These are phyloP conservation scores for Plantago lanceolata DNA, from an alignment of 305 asterid genomes.

Conservation along the genomic window DNA sequence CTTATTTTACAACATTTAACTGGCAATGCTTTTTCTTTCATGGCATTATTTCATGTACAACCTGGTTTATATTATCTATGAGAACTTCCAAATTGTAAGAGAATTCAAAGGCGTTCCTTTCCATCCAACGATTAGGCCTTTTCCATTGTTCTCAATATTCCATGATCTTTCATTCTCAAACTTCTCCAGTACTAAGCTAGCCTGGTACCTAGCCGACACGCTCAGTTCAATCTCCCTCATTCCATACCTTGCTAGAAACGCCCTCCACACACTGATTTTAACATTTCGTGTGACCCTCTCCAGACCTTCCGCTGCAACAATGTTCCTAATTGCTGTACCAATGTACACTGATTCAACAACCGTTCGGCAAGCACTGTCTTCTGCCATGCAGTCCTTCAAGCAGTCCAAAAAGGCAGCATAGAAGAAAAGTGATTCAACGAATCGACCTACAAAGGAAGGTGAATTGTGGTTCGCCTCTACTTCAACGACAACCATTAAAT, in stretches of 20 bases:
- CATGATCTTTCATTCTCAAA: conserved; percentile 37
- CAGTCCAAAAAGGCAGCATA: conserved; percentile 46
- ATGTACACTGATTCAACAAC: conserved; percentile 35
- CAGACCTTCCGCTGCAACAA: conserved; percentile 42
- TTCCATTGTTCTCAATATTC: conserved; percentile 38
- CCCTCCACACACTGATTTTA: conserved; percentile 48
- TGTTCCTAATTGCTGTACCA: conserved; percentile 40
- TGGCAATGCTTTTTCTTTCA: too few relatives aligned
- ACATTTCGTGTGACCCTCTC: conserved; percentile 42
- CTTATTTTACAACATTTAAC: too few relatives aligned
- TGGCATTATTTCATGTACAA: too few relatives aligned
- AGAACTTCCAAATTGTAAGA: conserved; percentile 47
- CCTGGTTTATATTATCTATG: background rate
- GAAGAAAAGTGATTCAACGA: conserved; percentile 42
- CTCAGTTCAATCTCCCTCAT: conserved; percentile 45
- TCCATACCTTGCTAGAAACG: conserved; percentile 42
- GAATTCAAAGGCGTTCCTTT: conserved; percentile 54
- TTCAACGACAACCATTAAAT: conserved; percentile 45
- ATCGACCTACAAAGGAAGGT: conserved; percentile 45
- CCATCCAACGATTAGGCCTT: conserved; percentile 49
- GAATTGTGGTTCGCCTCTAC: conserved; percentile 66
- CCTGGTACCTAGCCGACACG: conserved; percentile 47
- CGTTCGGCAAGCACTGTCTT: conserved; percentile 27
- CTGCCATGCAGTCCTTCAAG: conserved; percentile 45
- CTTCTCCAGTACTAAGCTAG: conserved; percentile 36